Evolutionary conservation across 2,329 filamentous ascomycete species (phyloP).

Genomic region (Madurella fahalii): DNA sequence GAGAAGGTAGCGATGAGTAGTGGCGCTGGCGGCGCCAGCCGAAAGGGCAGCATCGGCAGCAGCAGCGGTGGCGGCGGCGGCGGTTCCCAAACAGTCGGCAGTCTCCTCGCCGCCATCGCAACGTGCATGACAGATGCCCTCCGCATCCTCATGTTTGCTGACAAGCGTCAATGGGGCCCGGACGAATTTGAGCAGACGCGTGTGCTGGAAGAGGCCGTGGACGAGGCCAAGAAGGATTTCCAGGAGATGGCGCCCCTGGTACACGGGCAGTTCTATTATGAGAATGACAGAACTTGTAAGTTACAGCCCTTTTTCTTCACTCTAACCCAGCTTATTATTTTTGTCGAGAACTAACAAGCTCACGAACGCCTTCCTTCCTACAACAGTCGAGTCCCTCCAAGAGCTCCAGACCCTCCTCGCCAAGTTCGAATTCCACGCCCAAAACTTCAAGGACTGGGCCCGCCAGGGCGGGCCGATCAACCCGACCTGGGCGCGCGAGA

Average conservation of each 20-base stretch:
- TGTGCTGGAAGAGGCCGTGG: constrained; percentile 51
- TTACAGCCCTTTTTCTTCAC: constrained; percentile 11
- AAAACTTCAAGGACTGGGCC: constrained; percentile 52
- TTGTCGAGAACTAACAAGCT: neutral
- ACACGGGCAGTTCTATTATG: constrained; percentile 54
- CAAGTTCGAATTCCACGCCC: constrained; percentile 45
- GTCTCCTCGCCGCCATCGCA: constrained; percentile 55
- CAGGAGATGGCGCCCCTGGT: constrained; percentile 53
- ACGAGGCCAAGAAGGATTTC: constrained; percentile 58
- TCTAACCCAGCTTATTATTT: neutral
- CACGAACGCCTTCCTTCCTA: neutral
- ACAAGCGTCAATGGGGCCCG: constrained; percentile 55
- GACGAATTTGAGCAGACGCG: constrained; percentile 58
- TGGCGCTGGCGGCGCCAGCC: constrained; percentile 13
- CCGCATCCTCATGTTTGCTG: constrained; percentile 52
- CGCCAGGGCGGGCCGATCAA: constrained; percentile 52
- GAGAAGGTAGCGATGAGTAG: constrained; percentile 14
- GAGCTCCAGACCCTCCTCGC: constrained; percentile 45
- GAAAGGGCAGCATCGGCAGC: constrained; percentile 14
- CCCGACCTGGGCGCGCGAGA: constrained; percentile 53
- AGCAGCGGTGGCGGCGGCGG: constrained; percentile 2
- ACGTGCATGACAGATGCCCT: constrained; percentile 49
- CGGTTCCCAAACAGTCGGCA: constrained; percentile 47
- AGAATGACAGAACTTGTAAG: constrained; percentile 53
- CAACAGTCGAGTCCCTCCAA: constrained; percentile 47